phyloP scores from a whole-genome alignment of 2,329 filamentous ascomycete species.

The Rhynchosporium secalis region DNA sequence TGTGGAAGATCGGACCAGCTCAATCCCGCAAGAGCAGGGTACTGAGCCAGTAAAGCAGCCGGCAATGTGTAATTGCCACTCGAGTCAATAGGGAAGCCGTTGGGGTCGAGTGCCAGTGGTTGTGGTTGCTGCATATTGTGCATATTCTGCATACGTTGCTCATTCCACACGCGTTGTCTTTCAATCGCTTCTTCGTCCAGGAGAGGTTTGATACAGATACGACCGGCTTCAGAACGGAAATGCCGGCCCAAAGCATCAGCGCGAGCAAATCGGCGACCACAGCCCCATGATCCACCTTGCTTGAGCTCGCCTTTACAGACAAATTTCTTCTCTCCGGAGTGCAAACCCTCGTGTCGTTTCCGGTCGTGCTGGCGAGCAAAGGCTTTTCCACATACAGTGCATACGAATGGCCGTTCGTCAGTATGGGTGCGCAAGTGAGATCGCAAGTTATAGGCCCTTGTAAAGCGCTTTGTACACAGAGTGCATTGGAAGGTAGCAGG shows the following conservation, averaged over 20 bases:
- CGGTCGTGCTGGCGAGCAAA: constrained; percentile 97
- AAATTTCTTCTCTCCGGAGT: constrained; percentile 98
- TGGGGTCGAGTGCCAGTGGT: constrained; percentile 60
- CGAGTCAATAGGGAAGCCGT: constrained; percentile 58
- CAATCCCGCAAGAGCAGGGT: constrained; percentile 86
- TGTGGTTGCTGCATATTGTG: constrained; percentile 63
- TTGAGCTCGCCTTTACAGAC: constrained; percentile 92
- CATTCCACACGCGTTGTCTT: constrained; percentile 71
- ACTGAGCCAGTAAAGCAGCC: constrained; percentile 84
- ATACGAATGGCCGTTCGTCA: constrained; percentile 95
- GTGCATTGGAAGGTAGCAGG: constrained; percentile 95
- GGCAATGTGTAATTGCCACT: constrained; percentile 70
- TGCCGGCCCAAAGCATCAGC: constrained; percentile 93
- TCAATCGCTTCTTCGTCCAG: constrained; percentile 91
- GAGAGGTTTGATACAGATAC: constrained; percentile 95
- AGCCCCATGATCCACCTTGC: constrained; percentile 83
- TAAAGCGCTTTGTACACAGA: constrained; percentile 93
- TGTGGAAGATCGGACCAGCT: constrained; percentile 79
- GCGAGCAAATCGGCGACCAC: constrained; percentile 87
- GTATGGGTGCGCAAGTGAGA: constrained; percentile 96
- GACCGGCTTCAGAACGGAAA: constrained; percentile 92
- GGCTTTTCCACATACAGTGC: constrained; percentile 93
- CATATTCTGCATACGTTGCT: constrained; percentile 65
- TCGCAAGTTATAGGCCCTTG: constrained; percentile 91
- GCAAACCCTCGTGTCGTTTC: constrained; percentile 93